Evolutionary conservation across 1,284 basidiomycete species (phyloP).

Genomic region (Cryptococcus jaspeensis): DNA sequence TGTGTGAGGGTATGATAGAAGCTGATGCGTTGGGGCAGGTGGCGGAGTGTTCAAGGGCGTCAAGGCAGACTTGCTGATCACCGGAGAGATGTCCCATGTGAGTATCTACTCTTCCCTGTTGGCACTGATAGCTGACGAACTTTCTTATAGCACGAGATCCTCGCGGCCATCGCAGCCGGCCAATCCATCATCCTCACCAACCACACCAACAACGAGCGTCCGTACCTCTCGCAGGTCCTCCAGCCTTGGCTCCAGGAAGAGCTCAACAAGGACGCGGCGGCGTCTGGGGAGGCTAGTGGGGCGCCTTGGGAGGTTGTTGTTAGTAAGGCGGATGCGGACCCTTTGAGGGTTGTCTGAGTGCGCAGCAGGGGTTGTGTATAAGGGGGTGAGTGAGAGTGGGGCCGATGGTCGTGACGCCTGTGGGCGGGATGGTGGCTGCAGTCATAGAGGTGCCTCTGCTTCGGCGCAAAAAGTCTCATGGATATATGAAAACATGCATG

Average conservation of each 20-base stretch:
- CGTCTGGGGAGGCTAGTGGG: conserved; percentile 39
- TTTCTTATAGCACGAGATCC: conserved; percentile 68
- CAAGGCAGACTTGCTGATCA: conserved; percentile 77
- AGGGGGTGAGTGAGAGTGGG: neutral
- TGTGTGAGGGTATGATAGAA: neutral
- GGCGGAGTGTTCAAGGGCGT: conserved; percentile 68
- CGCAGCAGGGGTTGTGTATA: neutral
- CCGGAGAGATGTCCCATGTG: conserved; percentile 89
- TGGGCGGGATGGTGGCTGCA: neutral
- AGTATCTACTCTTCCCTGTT: conserved; percentile 36
- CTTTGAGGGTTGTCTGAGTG: conserved; percentile 31
- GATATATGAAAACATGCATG: no score
- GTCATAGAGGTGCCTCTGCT: neutral
- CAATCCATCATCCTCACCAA: conserved; percentile 77
- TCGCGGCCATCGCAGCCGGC: conserved; percentile 70
- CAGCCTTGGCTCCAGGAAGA: conserved; percentile 62
- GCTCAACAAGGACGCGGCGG: conserved; percentile 56
- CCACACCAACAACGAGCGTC: conserved; percentile 85
- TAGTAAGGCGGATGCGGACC: conserved; percentile 42
- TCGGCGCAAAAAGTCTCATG: no score
- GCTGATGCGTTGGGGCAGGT: conserved; percentile 12
- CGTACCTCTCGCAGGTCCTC: conserved; percentile 68
- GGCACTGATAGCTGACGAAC: conserved; percentile 2
- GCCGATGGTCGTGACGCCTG: neutral
- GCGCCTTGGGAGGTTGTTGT: conserved; percentile 45